phyloP scores from a whole-genome alignment of 306 rosid genomes.

The Quercus mongolica region DNA sequence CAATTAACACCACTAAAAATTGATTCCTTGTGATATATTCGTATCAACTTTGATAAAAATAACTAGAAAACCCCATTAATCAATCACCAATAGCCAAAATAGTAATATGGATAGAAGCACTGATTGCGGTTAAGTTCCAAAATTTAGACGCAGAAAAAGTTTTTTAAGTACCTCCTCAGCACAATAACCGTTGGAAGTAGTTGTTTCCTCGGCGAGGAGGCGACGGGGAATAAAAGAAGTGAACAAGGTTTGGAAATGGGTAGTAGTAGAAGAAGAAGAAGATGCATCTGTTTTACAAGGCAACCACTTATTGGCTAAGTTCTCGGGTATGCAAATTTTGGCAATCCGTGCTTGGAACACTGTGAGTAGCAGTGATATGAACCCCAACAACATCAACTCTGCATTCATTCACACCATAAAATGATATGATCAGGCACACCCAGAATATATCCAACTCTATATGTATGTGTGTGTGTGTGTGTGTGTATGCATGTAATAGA shows the following conservation, averaged over 20 bases:
- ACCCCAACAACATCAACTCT: constrained; percentile 41
- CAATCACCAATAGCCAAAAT: no score
- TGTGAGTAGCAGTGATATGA: constrained; percentile 32
- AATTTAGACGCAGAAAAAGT: background rate
- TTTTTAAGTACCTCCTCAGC: background rate
- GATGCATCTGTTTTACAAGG: constrained; percentile 17
- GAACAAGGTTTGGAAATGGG: constrained; percentile 23
- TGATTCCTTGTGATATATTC: no score
- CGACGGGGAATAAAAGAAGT: constrained; percentile 11
- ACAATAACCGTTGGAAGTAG: constrained; percentile 10
- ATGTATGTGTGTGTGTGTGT: no score
- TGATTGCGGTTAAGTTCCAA: background rate
- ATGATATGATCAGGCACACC: background rate
- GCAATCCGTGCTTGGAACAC: constrained; percentile 24
- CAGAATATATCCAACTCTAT: background rate
- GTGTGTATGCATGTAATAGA: background rate
- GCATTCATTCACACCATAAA: background rate
- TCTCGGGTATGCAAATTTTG: constrained; percentile 23
- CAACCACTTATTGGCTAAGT: constrained; percentile 23
- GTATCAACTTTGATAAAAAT: background rate
- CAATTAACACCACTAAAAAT: background rate
- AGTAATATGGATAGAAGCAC: no score
- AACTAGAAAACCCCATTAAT: no score
- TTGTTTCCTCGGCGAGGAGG: constrained; percentile 21
- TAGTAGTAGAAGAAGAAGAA: background rate